Evolutionary conservation across 805 yeast species (phyloP).

Genomic region (Cyberlindnera euphorbiiphila): DNA sequence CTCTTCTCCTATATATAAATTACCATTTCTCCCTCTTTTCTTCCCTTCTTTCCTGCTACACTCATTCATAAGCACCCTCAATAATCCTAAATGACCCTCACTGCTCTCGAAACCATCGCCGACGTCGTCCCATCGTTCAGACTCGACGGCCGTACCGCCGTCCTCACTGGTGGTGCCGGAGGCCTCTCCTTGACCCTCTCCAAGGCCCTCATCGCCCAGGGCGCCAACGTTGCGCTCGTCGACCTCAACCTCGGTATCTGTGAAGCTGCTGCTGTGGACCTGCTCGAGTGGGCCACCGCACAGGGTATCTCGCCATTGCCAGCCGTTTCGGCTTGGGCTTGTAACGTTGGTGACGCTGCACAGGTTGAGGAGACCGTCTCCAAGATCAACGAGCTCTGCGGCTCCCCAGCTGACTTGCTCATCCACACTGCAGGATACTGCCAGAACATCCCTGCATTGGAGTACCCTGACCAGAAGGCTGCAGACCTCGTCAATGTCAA

Average conservation of each 20-base stretch:
- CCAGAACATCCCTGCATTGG: conserved; percentile 74
- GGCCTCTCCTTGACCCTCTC: conserved; percentile 65
- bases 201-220: conserved; percentile 68
- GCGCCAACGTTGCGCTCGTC: conserved; percentile 70
- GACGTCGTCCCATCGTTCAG: conserved; percentile 53
- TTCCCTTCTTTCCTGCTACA: not conserved
- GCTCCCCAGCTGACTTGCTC: conserved; percentile 57
- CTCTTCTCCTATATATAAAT: not conserved
- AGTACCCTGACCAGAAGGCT: conserved; percentile 68
- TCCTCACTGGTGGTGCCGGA: conserved; percentile 81
- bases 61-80: not conserved
- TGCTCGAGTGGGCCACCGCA: conserved; percentile 43
- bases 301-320: conserved; percentile 31
- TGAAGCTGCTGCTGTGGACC: conserved; percentile 49
- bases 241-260: conserved; percentile 64
- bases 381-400: conserved; percentile 54
- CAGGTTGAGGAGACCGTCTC: conserved; percentile 53
- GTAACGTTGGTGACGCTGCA: conserved; percentile 66
- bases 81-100: conserved; percentile 7
- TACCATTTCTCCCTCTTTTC: not conserved
- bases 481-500: conserved; percentile 68
- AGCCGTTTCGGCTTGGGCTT: conserved; percentile 58
- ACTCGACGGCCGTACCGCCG: conserved; percentile 66
- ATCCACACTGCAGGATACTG: conserved; percentile 84
- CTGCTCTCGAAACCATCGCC: conserved; percentile 19